These are phyloP conservation scores for Andrographis paniculata DNA, from an alignment of 305 asterid species.

Conservation along the genomic window DNA sequence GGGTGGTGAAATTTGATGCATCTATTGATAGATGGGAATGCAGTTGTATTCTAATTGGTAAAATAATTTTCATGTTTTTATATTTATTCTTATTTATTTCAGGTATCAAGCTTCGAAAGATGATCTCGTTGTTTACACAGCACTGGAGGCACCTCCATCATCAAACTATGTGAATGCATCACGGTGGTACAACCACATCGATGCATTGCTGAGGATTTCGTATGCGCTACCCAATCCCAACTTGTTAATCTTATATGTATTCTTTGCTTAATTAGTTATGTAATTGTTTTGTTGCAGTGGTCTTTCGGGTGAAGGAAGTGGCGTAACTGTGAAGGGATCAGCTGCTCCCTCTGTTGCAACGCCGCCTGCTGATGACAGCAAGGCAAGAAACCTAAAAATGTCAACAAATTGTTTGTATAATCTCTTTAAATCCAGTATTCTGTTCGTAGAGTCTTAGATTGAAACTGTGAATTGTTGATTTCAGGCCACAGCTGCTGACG, in stretches of 20 bases:
- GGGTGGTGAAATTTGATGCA: background rate
- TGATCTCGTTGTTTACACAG: conserved; percentile 55
- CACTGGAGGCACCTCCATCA: conserved; percentile 48
- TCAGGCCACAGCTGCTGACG: conserved; percentile 64
- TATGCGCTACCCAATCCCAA: conserved; percentile 26
- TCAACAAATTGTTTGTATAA: background rate
- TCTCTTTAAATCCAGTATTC: background rate
- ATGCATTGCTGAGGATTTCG: conserved; percentile 78
- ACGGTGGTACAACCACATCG: conserved; percentile 81
- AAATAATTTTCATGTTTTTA: background rate
- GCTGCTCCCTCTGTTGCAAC: conserved; percentile 42
- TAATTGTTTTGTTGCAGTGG: conserved; percentile 36
- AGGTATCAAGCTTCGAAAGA: conserved; percentile 88
- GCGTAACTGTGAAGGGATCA: conserved; percentile 52
- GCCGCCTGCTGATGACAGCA: conserved; percentile 55
- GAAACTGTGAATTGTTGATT: conserved; percentile 6
- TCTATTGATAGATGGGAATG: background rate
- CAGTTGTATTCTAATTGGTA: background rate
- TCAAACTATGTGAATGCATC: conserved; percentile 51
- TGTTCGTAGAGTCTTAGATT: background rate
- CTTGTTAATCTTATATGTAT: background rate
- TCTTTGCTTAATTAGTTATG: conserved; percentile 4
- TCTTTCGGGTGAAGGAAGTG: conserved; percentile 68
- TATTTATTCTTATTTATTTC: conserved; percentile 6
- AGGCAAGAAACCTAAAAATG: conserved; percentile 29